Evolutionary conservation across 768 basidiomycete genomes (phyloP), one percentile per base, ranked within the genome.

Genomic region (Agaricus bisporus): DNA sequence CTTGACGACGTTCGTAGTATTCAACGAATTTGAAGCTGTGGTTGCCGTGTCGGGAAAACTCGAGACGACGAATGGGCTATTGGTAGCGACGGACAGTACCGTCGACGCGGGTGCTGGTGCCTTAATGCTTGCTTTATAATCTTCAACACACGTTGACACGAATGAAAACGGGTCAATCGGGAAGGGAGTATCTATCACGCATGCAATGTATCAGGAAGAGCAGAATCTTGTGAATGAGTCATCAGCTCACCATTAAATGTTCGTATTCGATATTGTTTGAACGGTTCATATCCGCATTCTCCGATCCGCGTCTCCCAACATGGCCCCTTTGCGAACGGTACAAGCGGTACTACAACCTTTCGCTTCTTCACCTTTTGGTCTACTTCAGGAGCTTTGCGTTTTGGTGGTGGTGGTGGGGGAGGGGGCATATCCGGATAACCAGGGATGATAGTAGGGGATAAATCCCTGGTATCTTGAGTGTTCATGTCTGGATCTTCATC

Each of bases 271-370:
- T 91, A 94, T 22, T 76, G 70, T 26, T 80, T 80, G 66, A 95
- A 86, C 5, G 85, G 78, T 42, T 85, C 83, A 56, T 83, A 81
- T 41, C 79, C 75, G 62, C 85, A 85, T 17, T 77, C 69, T 2
- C 88, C 88, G 55, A 95, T 72, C 10, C 65, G 66, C 1, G 73
- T 66, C 66, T 95, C 93, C 83, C 86, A 94, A 54, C 78, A 78
- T 26, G 94, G 92, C 3, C 94, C 94, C 65, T 85, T 91, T 17
- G 77, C 73, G 59, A 86, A 91, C 14, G 92, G 86, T 4, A 91
- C 79, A 12, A 98, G 77, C 2, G 86, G 88, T 4, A 86, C 73
- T 25, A 92, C 84, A 14, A 85, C 79, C 58, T 86, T 88, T 60
- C 88, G 77, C 64, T 85, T 90, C 73, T 90, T 91, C 36, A 72